These are phyloP conservation scores for Bryoerythrophyllum caledonicum DNA, from an alignment of 225 moss, liverwort and hornwort species.

Conservation along the genomic window DNA sequence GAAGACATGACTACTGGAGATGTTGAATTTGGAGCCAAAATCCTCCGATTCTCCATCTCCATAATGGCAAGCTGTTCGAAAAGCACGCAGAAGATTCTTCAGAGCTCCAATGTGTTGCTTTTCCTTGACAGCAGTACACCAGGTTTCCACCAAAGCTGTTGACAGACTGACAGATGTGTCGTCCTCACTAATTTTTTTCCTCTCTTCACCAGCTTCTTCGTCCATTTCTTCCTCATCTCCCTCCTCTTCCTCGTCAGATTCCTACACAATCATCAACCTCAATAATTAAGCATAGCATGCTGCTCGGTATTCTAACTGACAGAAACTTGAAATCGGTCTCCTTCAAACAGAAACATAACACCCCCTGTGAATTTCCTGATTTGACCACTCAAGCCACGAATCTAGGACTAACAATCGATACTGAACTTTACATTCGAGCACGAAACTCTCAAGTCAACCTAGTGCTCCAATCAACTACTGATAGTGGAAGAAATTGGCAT, in stretches of 20 bases:
- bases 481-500: constrained; percentile 7
- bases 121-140: constrained; percentile 77
- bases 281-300: constrained; percentile 4
- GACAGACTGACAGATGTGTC: constrained; percentile 55
- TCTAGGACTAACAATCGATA: not conserved
- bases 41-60: constrained; percentile 80
- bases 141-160: constrained; percentile 73
- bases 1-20: constrained; percentile 89
- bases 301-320: not conserved
- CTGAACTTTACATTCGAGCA: not conserved
- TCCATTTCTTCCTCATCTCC: constrained; percentile 57
- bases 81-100: constrained; percentile 82
- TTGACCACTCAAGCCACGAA: not conserved
- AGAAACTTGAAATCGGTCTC: not conserved
- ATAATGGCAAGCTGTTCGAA: constrained; percentile 91
- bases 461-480: not conserved
- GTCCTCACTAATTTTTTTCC: constrained; percentile 29
- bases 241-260: constrained; percentile 50
- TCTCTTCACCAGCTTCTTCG: constrained; percentile 35
- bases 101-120: constrained; percentile 71
- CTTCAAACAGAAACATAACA: not conserved
- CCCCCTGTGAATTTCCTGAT: not conserved
- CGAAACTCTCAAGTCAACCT: constrained; percentile 3
- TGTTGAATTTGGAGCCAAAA: constrained; percentile 66
- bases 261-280: constrained; percentile 31